Conservation (phyloP, 345 rosid genomes). For the Camelina hispida region DNA sequence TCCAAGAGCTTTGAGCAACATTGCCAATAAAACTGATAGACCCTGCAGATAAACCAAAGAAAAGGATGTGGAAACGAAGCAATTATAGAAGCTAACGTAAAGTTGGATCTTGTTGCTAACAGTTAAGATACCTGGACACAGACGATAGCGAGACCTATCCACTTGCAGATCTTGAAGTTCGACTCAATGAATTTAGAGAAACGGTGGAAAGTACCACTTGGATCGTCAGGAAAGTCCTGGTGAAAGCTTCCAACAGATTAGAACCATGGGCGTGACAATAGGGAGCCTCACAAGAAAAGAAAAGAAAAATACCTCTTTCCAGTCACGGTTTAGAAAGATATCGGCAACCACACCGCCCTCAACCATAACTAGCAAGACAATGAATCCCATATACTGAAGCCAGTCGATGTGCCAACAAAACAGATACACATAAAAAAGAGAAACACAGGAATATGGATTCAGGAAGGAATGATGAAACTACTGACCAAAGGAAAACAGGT, state of each 20-base stretch:
- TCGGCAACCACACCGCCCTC: slow-evolving; percentile 83
- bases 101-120: background rate
- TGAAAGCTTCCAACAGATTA: slow-evolving; percentile 29
- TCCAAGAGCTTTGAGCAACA: slow-evolving; percentile 78
- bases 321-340: slow-evolving; percentile 70
- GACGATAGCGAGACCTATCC: slow-evolving; percentile 81
- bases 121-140: slow-evolving; percentile 62
- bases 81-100: background rate
- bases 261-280: background rate
- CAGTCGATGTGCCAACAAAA: background rate
- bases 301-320: slow-evolving; percentile 69
- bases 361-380: slow-evolving; percentile 66
- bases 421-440: background rate
- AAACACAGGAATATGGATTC: background rate
- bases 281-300: slow-evolving; percentile 3
- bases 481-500: background rate
- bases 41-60: slow-evolving; percentile 53
- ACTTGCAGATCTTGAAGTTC: slow-evolving; percentile 78
- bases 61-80: slow-evolving; percentile 2
- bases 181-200: slow-evolving; percentile 70
- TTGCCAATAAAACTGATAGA: slow-evolving; percentile 59
- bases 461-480: slow-evolving; percentile 7
- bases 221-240: slow-evolving; percentile 92
- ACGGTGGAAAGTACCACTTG: slow-evolving; percentile 67
- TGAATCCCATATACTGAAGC: slow-evolving; percentile 75